Evolutionary conservation across 768 basidiomycete species (phyloP), one percentile per base, ranked within the genome.

Genomic region (Calvatia gigantea): DNA sequence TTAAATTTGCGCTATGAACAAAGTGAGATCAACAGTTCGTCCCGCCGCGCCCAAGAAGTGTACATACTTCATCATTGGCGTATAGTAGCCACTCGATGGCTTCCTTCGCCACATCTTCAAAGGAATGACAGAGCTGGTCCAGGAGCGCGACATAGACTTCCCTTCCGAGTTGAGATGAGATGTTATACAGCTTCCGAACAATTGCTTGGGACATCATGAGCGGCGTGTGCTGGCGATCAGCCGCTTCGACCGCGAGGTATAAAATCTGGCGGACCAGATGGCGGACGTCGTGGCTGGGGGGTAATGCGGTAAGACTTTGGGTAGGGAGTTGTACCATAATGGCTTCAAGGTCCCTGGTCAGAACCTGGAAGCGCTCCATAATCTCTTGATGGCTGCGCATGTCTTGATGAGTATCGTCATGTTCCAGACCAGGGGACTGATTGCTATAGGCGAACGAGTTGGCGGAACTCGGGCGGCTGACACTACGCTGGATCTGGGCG

Each of bases 51-150:
- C 17, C 11, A 17, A 44, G 60, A 15, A 51, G 11, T n/a, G 11
- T 4, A 74, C 84, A 54, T 54, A 94, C 94, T 75, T 95, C 91
- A 66, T 99, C 97, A 66, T 98, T 95, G 3, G 97, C 91, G 66
- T 94, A 97, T 42, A 98, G 74, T 45, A 99, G 75, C 97, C 97
- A 99, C 1, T 90, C 91, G 47, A 94, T 89, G 5, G 96, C 97
- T 72, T 99, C 97, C 69, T 94, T 94, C 15, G 89, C 91, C 42
- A 98, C 96, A 60, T 96, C 92, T 61, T 91, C 86, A 59, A 94
- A 95, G 14, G 85, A 75, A 58, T 86, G 85, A 67, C 97, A 98
- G 38, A 99, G 75, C 59, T 93, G 88, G 56, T 94, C 89, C 12
- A 99, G 75, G 42, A 99, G 75, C 41, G 87, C 83, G 35, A 94